These are phyloP conservation scores for Rhodotorula sp. DNA, from an alignment of 1,284 basidiomycete genomes.

Conservation along the genomic window DNA sequence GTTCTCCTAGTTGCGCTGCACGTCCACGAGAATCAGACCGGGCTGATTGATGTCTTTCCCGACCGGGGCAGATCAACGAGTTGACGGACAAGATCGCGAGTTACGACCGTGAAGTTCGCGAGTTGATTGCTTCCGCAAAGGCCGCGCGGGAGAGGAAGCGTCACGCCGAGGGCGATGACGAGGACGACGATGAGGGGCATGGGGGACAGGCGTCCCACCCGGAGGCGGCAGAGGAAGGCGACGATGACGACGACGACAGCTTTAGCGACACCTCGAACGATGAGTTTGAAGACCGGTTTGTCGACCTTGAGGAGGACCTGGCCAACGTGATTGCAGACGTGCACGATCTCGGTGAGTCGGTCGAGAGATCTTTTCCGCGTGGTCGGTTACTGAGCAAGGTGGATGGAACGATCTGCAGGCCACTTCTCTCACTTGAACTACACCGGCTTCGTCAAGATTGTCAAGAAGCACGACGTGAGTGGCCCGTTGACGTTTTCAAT, in stretches of 20 bases:
- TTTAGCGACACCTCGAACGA: conserved; percentile 57
- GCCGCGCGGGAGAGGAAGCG: conserved; percentile 6
- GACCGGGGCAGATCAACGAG: conserved; percentile 66
- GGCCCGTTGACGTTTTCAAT: neutral
- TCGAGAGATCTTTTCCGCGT: neutral
- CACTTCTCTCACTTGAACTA: conserved; percentile 55
- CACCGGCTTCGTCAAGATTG: conserved; percentile 96
- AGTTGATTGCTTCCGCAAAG: conserved; percentile 58
- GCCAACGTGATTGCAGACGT: conserved; percentile 96
- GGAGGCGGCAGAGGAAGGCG: conserved; percentile 38
- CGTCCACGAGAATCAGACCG: conserved; percentile 1
- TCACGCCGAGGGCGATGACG: conserved; percentile 23
- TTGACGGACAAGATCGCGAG: conserved; percentile 74
- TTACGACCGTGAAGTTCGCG: conserved; percentile 75
- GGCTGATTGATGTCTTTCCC: neutral
- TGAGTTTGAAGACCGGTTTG: conserved; percentile 82
- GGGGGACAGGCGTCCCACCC: conserved; percentile 39
- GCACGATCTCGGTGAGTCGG: conserved; percentile 89
- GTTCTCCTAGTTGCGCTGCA: conserved; percentile 26
- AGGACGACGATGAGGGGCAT: conserved; percentile 21
- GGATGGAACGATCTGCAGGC: conserved; percentile 12
- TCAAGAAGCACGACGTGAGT: conserved; percentile 87
- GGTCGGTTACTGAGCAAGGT: no score
- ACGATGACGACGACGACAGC: conserved; percentile 54
- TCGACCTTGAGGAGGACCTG: conserved; percentile 88